These are phyloP conservation scores for Sugiyamaella mastotermitis DNA, from an alignment of 805 yeast species.

Conservation along the genomic window DNA sequence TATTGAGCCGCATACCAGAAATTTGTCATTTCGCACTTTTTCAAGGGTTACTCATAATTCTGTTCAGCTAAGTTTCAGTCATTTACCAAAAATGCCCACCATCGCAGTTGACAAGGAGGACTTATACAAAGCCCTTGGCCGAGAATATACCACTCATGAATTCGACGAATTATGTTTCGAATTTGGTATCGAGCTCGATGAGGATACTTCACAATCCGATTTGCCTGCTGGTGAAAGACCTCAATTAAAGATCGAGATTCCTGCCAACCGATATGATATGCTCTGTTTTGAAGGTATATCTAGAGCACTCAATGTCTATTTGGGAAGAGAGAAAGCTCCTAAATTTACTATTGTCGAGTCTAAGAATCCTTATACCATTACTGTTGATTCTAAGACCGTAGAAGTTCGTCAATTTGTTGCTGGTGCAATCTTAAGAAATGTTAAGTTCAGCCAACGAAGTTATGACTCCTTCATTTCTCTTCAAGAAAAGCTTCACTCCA, in stretches of 20 bases:
- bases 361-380: conserved; percentile 62
- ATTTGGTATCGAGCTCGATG: conserved; percentile 96
- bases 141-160: conserved; percentile 64
- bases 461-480: conserved; percentile 93
- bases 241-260: conserved; percentile 93
- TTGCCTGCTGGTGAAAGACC: conserved; percentile 96
- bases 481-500: conserved; percentile 93
- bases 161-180: conserved; percentile 97
- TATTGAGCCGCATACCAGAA: too few relatives aligned
- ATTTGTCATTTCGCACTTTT: too few relatives aligned
- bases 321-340: conserved; percentile 65
- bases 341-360: conserved; percentile 54
- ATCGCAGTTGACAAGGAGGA: conserved; percentile 92
- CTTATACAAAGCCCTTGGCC: conserved; percentile 72
- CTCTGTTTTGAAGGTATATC: conserved; percentile 98
- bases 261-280: conserved; percentile 97
- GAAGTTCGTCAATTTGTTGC: conserved; percentile 88
- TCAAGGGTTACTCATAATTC: too few relatives aligned
- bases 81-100: conserved; percentile 80
- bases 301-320: conserved; percentile 84
- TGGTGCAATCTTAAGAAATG: conserved; percentile 84
- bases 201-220: conserved; percentile 78
- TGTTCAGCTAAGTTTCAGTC: too few relatives aligned
- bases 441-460: conserved; percentile 73
- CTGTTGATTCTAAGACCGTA: conserved; percentile 69